A percentile compares a stretch with the other conserved stretches of the same genome.
Conservation (phyloP, 129 eudicot species). For the Dittrichia graveolens region DNA sequence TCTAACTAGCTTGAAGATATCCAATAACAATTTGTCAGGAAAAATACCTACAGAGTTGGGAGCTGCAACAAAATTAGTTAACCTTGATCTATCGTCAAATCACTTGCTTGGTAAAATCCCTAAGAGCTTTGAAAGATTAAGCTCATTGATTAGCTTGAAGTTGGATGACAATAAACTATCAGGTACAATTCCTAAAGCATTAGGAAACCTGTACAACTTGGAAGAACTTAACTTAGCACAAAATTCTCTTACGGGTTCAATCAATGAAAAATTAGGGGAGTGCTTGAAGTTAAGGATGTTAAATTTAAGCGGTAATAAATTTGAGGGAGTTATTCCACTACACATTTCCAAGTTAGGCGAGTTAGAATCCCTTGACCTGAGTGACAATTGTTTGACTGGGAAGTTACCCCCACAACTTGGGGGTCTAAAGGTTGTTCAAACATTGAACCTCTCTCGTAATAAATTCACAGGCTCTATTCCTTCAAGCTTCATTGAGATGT, state of each 20-base stretch:
- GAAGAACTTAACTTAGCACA: slow-evolving; percentile 34
- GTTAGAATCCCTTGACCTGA: slow-evolving; percentile 40
- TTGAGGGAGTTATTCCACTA: slow-evolving; percentile 31
- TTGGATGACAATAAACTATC: slow-evolving; percentile 35
- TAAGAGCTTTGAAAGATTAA: slow-evolving; percentile 21
- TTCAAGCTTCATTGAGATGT: slow-evolving; percentile 22
- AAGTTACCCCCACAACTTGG: slow-evolving; percentile 34
- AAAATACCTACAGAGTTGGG: slow-evolving; percentile 32
- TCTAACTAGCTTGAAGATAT: slow-evolving; percentile 29
- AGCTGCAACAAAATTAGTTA: slow-evolving; percentile 18
- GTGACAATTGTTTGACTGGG: slow-evolving; percentile 37
- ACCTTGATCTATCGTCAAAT: slow-evolving; percentile 38
- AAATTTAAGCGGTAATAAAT: slow-evolving; percentile 38
- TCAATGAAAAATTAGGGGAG: slow-evolving; percentile 32
- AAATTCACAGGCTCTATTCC: slow-evolving; percentile 40
- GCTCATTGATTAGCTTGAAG: slow-evolving; percentile 12
- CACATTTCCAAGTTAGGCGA: slow-evolving; percentile 24
- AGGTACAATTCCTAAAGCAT: slow-evolving; percentile 33
- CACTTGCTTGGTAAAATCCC: slow-evolving; percentile 43
- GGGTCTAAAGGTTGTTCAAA: slow-evolving; percentile 22
- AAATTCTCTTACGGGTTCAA: slow-evolving; percentile 36
- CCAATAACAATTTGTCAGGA: slow-evolving; percentile 45
- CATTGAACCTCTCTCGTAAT: slow-evolving; percentile 45
- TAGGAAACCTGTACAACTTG: slow-evolving; percentile 19
- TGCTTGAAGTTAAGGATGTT: slow-evolving; percentile 27